These are phyloP conservation scores for Penicillium bialowiezense DNA, from an alignment of 495 filamentous ascomycete genomes.

Conservation along the genomic window DNA sequence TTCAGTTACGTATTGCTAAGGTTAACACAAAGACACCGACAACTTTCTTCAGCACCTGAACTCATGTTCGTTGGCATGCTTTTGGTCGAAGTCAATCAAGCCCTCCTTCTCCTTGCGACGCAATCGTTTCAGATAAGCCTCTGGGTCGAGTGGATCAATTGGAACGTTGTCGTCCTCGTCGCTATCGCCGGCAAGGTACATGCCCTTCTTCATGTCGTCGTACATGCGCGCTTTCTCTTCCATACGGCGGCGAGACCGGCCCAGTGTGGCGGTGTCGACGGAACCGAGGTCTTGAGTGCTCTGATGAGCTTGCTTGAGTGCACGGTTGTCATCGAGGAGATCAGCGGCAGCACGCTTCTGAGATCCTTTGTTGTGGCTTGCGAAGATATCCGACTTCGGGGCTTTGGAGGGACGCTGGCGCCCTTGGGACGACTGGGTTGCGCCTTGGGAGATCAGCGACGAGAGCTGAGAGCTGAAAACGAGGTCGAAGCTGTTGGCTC, in stretches of 20 bases:
- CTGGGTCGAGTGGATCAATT: conserved; percentile 19
- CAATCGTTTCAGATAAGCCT: conserved; percentile 30
- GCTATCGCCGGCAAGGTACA: conserved; percentile 40
- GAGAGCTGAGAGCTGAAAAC: conserved; percentile 76
- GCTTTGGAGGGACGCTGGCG: conserved; percentile 64
- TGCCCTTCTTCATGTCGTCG: conserved; percentile 74
- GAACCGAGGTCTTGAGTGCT: conserved; percentile 36
- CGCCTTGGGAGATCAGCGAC: conserved; percentile 60
- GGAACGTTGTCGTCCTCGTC: conserved; percentile 43
- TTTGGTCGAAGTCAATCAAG: conserved; percentile 89
- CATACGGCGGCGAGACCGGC: conserved; percentile 72
- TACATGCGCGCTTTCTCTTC: conserved; percentile 85
- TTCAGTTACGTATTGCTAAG: too few relatives aligned
- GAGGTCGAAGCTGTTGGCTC: conserved; percentile 63
- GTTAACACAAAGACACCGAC: too few relatives aligned
- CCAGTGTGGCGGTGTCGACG: conserved; percentile 44
- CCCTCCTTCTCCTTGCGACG: conserved; percentile 47
- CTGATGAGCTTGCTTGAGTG: conserved; percentile 33
- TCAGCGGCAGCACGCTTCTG: conserved; percentile 59
- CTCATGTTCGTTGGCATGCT: conserved; percentile 73
- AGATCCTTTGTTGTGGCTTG: conserved; percentile 65
- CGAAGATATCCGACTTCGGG: conserved; percentile 68
- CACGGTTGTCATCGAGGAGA: conserved; percentile 38
- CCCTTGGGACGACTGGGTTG: conserved; percentile 37
- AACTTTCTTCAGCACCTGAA: too few relatives aligned